Base-by-base conservation (phyloP, 2,329 filamentous ascomycete species). In the Apiospora pterosperma region DNA sequence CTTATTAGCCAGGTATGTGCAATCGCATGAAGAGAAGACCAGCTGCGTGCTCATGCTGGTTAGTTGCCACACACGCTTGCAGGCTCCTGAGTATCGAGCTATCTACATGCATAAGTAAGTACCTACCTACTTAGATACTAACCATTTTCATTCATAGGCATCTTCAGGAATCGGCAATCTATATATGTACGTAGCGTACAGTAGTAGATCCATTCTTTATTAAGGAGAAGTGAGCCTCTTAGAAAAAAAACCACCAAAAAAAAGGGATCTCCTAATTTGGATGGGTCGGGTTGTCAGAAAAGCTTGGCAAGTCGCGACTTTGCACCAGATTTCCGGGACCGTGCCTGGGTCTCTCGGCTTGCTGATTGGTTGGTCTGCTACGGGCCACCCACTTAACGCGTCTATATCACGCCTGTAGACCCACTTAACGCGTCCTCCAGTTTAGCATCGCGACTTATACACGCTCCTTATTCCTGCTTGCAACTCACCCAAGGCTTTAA, bases 381-480 rank as follows among this genome's bases (percentile, higher is more conserved):
- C 28, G 28, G 48, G 48, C 8, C 48, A 10, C 28, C 58, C 58
- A 60, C 58, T 60, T 60, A 25, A 60, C 58, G 36, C 58, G 58
- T 34, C 48, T 8, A 7, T 11, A 36, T 23, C 58, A 28, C 58
- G 58, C 48, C 25, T 23, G 21, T 25, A 4, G 34, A 28, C 16
- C 58, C 58, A 39, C 58, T 39, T 14, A 28, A 60, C 58, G 58
- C 58, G 58, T 39, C 11, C 19, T 2, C 58, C 34, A 25, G 58
- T 16, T 16, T 60, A 34, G 48, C 48, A 60, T 60, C 58, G 36
- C 58, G 36, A 60, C 58, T 60, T 60, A 60, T 39, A 60, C 58
- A 60, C 36, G 48, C 48, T 55, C 48, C 48, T 55, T 55, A 55
- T 55, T 55, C 48, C 48, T 55, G 28, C 48, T 16, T 34, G 48